Conservation (phyloP, 768 basidiomycete genomes). For the Lentinula raphanica region DNA sequence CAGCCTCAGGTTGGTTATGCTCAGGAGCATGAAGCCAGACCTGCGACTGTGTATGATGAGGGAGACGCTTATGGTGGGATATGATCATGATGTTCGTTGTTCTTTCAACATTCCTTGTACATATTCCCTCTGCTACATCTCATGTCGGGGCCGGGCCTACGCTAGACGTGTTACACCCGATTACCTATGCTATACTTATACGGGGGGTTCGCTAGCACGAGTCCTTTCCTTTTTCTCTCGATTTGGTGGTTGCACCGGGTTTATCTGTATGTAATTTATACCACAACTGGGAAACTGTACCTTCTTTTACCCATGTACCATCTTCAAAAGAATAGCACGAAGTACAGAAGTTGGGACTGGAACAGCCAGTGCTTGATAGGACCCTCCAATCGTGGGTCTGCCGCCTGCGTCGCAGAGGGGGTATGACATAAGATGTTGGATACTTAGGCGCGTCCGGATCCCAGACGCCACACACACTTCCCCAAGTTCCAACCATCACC, state of each 20-base stretch:
- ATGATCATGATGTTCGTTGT: slow-evolving; percentile 22
- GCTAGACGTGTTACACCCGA: background rate
- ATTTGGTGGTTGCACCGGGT: too few species aligned
- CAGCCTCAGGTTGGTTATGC: too few species aligned
- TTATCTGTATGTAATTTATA: background rate
- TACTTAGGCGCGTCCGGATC: background rate
- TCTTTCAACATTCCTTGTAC: background rate
- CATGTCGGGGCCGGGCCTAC: background rate
- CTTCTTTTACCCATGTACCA: slow-evolving; percentile 9
- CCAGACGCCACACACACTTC: background rate
- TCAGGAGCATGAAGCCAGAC: slow-evolving; percentile 24
- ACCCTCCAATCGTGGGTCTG: too few species aligned
- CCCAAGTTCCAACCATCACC: background rate
- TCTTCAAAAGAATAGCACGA: slow-evolving; percentile 9
- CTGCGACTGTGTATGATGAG: slow-evolving; percentile 40
- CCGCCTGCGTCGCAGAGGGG: too few species aligned
- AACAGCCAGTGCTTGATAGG: background rate
- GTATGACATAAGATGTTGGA: background rate
- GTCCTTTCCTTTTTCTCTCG: background rate
- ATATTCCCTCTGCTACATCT: background rate
- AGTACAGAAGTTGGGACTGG: too few species aligned
- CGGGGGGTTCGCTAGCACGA: background rate
- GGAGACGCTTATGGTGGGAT: slow-evolving; percentile 52
- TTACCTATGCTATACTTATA: background rate
- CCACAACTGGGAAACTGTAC: background rate